Conservation (phyloP, 768 basidiomycete genomes). For the Serendipita sp. region DNA sequence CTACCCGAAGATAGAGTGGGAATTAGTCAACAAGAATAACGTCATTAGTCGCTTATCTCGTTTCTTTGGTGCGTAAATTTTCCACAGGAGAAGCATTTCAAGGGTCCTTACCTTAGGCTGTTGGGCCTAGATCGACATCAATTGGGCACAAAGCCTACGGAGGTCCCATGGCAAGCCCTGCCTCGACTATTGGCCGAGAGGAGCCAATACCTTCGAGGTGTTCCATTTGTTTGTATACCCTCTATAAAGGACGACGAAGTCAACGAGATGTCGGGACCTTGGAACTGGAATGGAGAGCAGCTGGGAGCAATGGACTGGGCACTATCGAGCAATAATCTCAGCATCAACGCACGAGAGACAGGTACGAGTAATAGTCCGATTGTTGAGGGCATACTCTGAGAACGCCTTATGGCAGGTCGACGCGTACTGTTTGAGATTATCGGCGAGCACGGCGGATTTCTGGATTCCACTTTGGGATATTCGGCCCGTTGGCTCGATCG, state of each 20-base stretch:
- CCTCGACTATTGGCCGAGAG: background rate
- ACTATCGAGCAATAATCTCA: background rate
- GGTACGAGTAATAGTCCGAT: background rate
- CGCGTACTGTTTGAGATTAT: slow-evolving; percentile 2
- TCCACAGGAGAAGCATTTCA: background rate
- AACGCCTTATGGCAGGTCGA: background rate
- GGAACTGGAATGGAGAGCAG: background rate
- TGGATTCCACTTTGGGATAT: background rate
- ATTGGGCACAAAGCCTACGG: background rate
- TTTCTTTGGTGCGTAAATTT: background rate
- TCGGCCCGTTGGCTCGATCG: background rate
- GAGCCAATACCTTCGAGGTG: background rate
- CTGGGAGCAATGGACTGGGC: background rate
- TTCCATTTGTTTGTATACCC: slow-evolving; percentile 1
- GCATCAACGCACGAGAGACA: background rate
- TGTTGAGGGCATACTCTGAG: background rate
- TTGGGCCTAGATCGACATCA: background rate
- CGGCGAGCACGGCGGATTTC: background rate
- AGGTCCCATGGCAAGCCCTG: background rate
- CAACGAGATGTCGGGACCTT: background rate
- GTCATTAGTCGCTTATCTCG: background rate
- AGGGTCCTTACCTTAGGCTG: too few species aligned
- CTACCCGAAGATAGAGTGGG: background rate
- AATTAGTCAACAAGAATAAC: background rate
- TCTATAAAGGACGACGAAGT: background rate